Percentiles rank a stretch among this genome's conserved stretches.
phyloP scores from a whole-genome alignment of 805 yeast genomes.

The Candida morakotiae region DNA sequence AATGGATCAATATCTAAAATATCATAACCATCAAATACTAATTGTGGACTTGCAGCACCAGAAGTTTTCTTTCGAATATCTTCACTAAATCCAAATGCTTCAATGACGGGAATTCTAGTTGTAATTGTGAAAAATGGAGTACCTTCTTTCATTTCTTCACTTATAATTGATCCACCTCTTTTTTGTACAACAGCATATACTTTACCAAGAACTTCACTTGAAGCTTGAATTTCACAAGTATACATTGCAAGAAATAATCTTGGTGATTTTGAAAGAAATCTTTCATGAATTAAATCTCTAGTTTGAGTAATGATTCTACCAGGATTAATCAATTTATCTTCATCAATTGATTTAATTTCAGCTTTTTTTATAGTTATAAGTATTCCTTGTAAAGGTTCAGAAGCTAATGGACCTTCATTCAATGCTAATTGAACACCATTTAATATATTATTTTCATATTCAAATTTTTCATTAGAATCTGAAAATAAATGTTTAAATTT shows the following conservation, averaged over 20 bases:
- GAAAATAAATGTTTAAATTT: slow-evolving; percentile 28
- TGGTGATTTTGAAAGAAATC: slow-evolving; percentile 80
- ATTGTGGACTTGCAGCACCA: slow-evolving; percentile 96
- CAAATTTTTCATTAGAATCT: slow-evolving; percentile 18
- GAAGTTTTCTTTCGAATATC: slow-evolving; percentile 90
- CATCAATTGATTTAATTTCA: slow-evolving; percentile 18
- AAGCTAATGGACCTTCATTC: slow-evolving; percentile 81
- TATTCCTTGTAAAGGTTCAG: slow-evolving; percentile 85
- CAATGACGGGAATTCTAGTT: slow-evolving; percentile 87
- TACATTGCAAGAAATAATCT: slow-evolving; percentile 90
- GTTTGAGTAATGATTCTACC: slow-evolving; percentile 75
- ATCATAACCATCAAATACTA: slow-evolving; percentile 86
- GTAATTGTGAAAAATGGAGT: slow-evolving; percentile 90
- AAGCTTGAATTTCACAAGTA: slow-evolving; percentile 90
- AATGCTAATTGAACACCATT: slow-evolving; percentile 85
- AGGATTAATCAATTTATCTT: slow-evolving; percentile 37
- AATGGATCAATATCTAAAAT: slow-evolving; percentile 89
- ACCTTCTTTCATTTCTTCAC: slow-evolving; percentile 97
- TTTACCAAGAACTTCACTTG: slow-evolving; percentile 90
- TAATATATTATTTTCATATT: slow-evolving; percentile 57
- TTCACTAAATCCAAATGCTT: slow-evolving; percentile 95
- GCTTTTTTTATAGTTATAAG: slow-evolving; percentile 40
- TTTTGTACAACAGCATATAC: slow-evolving; percentile 92
- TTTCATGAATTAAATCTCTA: slow-evolving; percentile 67
- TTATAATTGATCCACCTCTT: slow-evolving; percentile 76